Evolutionary conservation across 1,284 basidiomycete species (phyloP).

Genomic region (Dichomitus squalens): DNA sequence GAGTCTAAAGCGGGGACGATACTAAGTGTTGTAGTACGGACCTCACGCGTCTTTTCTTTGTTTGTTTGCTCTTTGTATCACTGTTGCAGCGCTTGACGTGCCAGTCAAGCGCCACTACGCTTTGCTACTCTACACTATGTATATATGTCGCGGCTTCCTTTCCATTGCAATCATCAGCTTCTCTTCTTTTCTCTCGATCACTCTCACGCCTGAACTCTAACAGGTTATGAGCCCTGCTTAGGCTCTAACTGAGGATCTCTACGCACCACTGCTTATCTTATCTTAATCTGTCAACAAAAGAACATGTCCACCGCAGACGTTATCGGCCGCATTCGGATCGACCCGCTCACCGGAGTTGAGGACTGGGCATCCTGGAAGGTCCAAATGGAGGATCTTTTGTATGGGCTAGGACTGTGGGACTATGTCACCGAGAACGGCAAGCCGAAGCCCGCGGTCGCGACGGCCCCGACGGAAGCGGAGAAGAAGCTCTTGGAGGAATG

Average conservation of each 20-base stretch:
- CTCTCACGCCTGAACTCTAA: too few species aligned
- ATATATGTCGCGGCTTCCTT: too few species aligned
- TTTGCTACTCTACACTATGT: too few species aligned
- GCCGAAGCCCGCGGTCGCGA: background rate
- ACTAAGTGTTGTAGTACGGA: too few species aligned
- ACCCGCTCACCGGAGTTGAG: constrained; percentile 7
- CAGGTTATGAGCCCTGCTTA: constrained; percentile 6
- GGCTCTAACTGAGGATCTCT: background rate
- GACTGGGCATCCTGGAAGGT: constrained; percentile 36
- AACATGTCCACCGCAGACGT: background rate
- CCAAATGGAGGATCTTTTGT: constrained; percentile 35
- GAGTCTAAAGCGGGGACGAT: too few species aligned
- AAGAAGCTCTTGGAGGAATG: background rate
- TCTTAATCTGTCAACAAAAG: background rate
- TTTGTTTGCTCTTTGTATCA: too few species aligned
- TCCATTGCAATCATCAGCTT: too few species aligned
- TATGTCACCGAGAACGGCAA: constrained; percentile 18
- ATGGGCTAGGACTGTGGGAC: constrained; percentile 26
- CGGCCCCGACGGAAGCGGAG: background rate
- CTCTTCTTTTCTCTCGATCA: too few species aligned
- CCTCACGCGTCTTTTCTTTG: too few species aligned
- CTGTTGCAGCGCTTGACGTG: too few species aligned
- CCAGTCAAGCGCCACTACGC: too few species aligned
- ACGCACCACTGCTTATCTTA: background rate
- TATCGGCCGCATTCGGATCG: background rate